A percentile compares a stretch with the other conserved stretches of the same genome.
These are phyloP conservation scores for Hanseniaspora sp. DNA, from an alignment of 1,139 yeast genomes.

Conservation along the genomic window DNA sequence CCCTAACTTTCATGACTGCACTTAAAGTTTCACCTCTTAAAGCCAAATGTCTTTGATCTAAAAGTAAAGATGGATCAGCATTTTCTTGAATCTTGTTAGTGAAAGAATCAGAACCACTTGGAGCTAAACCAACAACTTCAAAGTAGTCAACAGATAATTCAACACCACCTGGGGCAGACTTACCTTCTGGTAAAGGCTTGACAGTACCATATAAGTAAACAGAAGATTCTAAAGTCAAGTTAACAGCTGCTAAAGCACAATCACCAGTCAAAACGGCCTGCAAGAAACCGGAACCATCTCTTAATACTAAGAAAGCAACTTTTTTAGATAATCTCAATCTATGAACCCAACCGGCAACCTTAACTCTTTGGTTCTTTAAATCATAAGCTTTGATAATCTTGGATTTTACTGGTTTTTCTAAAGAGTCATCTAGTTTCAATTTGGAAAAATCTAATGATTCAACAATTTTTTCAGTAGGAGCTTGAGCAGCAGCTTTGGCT, in stretches of 20 bases:
- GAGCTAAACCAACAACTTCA: conserved; percentile 82
- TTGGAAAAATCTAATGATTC: conserved; percentile 64
- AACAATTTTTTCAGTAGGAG: conserved; percentile 56
- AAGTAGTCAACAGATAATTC: conserved; percentile 87
- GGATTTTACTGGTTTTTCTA: conserved; percentile 58
- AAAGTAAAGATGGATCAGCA: conserved; percentile 82
- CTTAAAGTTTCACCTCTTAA: conserved; percentile 91
- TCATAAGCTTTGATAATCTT: conserved; percentile 51
- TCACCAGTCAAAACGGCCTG: conserved; percentile 87
- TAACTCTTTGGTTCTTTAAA: conserved; percentile 51
- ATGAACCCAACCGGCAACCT: conserved; percentile 91
- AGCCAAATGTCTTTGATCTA: conserved; percentile 91
- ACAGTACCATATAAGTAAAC: conserved; percentile 69
- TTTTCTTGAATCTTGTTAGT: conserved; percentile 87
- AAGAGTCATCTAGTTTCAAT: conserved; percentile 58
- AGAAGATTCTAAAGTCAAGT: conserved; percentile 80
- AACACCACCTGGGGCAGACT: conserved; percentile 95
- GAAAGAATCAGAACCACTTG: conserved; percentile 90
- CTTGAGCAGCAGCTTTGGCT: conserved; percentile 47
- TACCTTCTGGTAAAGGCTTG: conserved; percentile 83
- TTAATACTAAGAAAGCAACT: conserved; percentile 73
- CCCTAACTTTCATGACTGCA: conserved; percentile 93
- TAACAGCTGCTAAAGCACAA: conserved; percentile 80
- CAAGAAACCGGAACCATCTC: conserved; percentile 89
- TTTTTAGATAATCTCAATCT: conserved; percentile 90